Evolutionary conservation across 2,329 filamentous ascomycete genomes (phyloP).

Genomic region (Epichloe scottii): DNA sequence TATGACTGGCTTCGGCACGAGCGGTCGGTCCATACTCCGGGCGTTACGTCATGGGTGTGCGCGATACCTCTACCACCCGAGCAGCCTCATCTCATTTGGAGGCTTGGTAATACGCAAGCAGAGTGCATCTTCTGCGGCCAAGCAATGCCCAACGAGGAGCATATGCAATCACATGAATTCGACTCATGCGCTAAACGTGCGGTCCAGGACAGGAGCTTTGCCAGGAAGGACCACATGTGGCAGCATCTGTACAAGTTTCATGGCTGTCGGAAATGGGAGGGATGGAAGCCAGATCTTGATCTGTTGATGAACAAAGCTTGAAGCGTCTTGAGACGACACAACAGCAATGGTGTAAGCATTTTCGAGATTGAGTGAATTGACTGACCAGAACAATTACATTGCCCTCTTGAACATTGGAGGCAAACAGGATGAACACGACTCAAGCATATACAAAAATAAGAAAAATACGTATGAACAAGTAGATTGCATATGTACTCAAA

Average conservation of each 20-base stretch:
- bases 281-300: conserved; percentile 33
- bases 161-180: conserved; percentile 28
- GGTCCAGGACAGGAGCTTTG: conserved; percentile 28
- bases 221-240: conserved; percentile 30
- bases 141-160: conserved; percentile 19
- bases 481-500: too few relatives aligned
- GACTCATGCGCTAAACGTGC: conserved; percentile 36
- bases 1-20: conserved; percentile 36
- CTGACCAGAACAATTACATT: too few relatives aligned
- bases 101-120: conserved; percentile 31
- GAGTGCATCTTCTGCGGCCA: conserved; percentile 28
- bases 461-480: too few relatives aligned
- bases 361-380: too few relatives aligned
- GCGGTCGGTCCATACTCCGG: conserved; percentile 34
- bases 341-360: too few relatives aligned
- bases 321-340: too few relatives aligned
- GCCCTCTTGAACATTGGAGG: too few relatives aligned
- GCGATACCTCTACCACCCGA: conserved; percentile 22
- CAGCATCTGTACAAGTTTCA: conserved; percentile 31
- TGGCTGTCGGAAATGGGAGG: conserved; percentile 30
- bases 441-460: too few relatives aligned
- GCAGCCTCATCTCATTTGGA: conserved; percentile 33
- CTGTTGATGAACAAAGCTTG: conserved; percentile 13
- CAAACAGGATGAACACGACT: too few relatives aligned
- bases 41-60: conserved; percentile 35